Percentiles rank a stretch among this genome's conserved stretches.
Evolutionary conservation across 768 basidiomycete species (phyloP).

Genomic region (Strobilomyces dryophilus): DNA sequence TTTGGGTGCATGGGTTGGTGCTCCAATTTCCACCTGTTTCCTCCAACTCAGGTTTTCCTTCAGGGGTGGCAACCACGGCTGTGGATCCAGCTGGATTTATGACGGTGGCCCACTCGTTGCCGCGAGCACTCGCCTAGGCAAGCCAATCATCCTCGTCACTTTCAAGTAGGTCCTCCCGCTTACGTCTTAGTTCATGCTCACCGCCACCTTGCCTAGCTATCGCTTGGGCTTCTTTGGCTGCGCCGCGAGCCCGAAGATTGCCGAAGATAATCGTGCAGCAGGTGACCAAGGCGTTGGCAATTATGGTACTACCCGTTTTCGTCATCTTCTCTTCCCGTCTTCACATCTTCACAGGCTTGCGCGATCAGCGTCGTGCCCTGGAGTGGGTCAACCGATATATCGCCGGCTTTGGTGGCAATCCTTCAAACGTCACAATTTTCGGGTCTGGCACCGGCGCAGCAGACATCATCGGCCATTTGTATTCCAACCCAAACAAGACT

Average conservation of each 20-base stretch:
- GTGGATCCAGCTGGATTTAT: constrained; percentile 73
- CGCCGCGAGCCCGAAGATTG: constrained; percentile 61
- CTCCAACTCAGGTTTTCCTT: constrained; percentile 15
- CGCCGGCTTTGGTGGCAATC: constrained; percentile 63
- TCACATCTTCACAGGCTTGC: constrained; percentile 42
- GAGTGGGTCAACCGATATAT: constrained; percentile 63
- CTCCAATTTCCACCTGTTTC: constrained; percentile 5
- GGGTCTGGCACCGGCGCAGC: constrained; percentile 42
- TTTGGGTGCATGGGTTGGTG: constrained; percentile 82
- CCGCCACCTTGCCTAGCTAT: constrained; percentile 43
- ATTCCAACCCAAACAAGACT: constrained; percentile 57
- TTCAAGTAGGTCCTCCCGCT: constrained; percentile 56
- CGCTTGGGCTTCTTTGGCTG: constrained; percentile 75
- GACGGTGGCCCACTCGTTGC: constrained; percentile 71
- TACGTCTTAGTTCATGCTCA: constrained; percentile 17
- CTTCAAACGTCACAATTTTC: constrained; percentile 41
- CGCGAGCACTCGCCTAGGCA: constrained; percentile 56
- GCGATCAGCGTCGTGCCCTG: constrained; percentile 60
- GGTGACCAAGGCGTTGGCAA: constrained; percentile 75
- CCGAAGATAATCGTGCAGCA: constrained; percentile 59
- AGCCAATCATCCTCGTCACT: constrained; percentile 67
- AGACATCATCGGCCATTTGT: constrained; percentile 58
- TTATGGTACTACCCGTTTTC: constrained; percentile 46
- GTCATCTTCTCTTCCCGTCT: not conserved
- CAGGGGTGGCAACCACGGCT: constrained; percentile 70